phyloP scores from a whole-genome alignment of 768 basidiomycete genomes.

The Hortiboletus flavorubellus region DNA sequence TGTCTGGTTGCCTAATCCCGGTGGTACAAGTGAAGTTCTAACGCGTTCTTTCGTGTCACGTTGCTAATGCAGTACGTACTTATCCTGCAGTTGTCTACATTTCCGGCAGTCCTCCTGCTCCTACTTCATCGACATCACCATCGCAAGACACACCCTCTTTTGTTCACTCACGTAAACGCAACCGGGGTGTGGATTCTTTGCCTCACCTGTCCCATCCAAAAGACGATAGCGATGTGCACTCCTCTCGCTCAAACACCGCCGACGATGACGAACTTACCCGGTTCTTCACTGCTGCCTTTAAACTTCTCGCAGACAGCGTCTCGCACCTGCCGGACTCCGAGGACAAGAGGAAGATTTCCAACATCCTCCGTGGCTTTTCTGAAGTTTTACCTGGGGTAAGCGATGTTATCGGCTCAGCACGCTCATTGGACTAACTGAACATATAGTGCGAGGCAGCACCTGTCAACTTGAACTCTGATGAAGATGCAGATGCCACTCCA shows the following conservation, averaged over 20 bases:
- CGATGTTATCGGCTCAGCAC: too few relatives aligned
- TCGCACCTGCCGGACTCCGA: background rate
- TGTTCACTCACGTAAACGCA: background rate
- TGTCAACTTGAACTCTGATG: too few relatives aligned
- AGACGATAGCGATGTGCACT: too few relatives aligned
- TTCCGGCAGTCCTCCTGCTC: background rate
- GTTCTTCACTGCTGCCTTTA: background rate
- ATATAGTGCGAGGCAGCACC: too few relatives aligned
- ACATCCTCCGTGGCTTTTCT: background rate
- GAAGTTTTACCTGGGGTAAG: too few relatives aligned
- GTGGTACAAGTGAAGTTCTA: background rate
- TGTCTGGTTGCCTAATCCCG: background rate
- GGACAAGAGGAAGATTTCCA: background rate
- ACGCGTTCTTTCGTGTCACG: too few relatives aligned
- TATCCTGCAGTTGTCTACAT: background rate
- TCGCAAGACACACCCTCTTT: background rate
- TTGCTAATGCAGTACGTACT: too few relatives aligned
- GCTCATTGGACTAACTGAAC: too few relatives aligned
- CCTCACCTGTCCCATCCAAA: background rate
- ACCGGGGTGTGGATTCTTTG: background rate
- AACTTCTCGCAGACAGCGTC: background rate
- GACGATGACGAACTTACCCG: background rate
- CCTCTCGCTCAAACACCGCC: background rate
- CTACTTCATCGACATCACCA: background rate
- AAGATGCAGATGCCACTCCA: too few relatives aligned